These are phyloP conservation scores for Termitomyces bulborhizus DNA, from an alignment of 768 basidiomycete genomes.

Conservation along the genomic window DNA sequence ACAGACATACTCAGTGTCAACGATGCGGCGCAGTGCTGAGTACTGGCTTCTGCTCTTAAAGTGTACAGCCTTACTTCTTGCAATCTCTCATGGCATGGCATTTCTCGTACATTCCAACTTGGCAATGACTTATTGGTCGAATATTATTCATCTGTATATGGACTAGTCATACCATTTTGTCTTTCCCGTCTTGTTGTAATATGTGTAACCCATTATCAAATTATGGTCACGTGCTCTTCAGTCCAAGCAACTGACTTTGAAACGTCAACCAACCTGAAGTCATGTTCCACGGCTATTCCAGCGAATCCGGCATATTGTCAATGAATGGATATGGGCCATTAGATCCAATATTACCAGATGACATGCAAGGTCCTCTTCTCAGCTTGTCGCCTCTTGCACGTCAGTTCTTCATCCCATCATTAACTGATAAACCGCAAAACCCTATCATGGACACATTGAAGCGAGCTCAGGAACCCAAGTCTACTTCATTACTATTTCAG, in stretches of 20 bases:
- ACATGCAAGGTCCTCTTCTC: slow-evolving; percentile 18
- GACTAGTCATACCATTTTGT: background rate
- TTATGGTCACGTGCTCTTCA: background rate
- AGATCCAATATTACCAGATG: slow-evolving; percentile 13
- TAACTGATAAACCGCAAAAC: slow-evolving; percentile 71
- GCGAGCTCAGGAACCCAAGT: slow-evolving; percentile 11
- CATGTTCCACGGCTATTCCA: slow-evolving; percentile 8
- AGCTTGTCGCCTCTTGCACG: slow-evolving; percentile 29
- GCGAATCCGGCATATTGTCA: background rate
- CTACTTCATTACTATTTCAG: slow-evolving; percentile 9
- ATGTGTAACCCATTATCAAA: background rate
- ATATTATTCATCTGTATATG: background rate
- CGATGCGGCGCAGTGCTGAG: slow-evolving; percentile 41
- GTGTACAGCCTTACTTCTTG: background rate
- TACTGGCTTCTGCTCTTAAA: slow-evolving; percentile 36
- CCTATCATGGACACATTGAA: slow-evolving; percentile 63
- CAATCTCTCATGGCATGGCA: background rate
- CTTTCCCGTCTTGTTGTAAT: too few species aligned
- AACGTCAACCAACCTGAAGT: background rate
- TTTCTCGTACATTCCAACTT: background rate
- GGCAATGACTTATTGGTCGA: background rate
- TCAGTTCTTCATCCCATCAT: slow-evolving; percentile 55
- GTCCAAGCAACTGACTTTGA: too few species aligned
- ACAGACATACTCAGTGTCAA: slow-evolving; percentile 60
- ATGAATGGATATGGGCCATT: slow-evolving; percentile 1